These are phyloP conservation scores for Platanthera zijinensis DNA, from an alignment of 106 monocot species.

Conservation along the genomic window DNA sequence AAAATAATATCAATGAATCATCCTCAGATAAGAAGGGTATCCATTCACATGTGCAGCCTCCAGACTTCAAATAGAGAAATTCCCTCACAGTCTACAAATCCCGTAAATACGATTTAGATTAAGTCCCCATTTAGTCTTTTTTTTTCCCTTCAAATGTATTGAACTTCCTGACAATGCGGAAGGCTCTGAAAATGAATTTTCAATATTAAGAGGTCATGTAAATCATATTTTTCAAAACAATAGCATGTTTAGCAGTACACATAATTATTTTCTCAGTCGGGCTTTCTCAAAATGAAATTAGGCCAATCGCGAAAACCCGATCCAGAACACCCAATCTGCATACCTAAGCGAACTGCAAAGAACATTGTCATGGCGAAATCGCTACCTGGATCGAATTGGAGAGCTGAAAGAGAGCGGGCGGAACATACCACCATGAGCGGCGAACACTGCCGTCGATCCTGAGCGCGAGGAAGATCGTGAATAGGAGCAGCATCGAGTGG, in stretches of 20 bases:
- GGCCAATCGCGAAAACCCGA: too few relatives aligned
- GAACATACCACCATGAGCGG: conserved; percentile 75
- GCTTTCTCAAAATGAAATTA: too few relatives aligned
- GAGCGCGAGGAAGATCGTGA: conserved; percentile 70
- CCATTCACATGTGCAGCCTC: background rate
- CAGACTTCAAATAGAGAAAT: background rate
- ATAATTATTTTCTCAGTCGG: too few relatives aligned
- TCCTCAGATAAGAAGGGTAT: background rate
- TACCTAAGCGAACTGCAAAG: too few relatives aligned
- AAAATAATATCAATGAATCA: background rate
- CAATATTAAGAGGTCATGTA: background rate
- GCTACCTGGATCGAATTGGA: background rate
- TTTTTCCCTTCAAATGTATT: background rate
- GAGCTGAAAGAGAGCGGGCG: background rate
- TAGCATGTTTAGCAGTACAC: background rate
- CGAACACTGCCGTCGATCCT: conserved; percentile 41
- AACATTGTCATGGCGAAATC: too few relatives aligned
- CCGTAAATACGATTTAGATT: background rate
- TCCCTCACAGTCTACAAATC: background rate
- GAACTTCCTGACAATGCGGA: background rate
- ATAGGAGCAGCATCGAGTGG: conserved; percentile 59
- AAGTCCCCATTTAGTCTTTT: background rate
- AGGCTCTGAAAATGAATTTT: background rate
- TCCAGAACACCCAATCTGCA: too few relatives aligned
- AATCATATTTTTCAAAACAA: background rate